Percentiles rank a stretch among this genome's conserved stretches.
Conservation (phyloP, 345 rosid species). For the Syzygium aromaticum region DNA sequence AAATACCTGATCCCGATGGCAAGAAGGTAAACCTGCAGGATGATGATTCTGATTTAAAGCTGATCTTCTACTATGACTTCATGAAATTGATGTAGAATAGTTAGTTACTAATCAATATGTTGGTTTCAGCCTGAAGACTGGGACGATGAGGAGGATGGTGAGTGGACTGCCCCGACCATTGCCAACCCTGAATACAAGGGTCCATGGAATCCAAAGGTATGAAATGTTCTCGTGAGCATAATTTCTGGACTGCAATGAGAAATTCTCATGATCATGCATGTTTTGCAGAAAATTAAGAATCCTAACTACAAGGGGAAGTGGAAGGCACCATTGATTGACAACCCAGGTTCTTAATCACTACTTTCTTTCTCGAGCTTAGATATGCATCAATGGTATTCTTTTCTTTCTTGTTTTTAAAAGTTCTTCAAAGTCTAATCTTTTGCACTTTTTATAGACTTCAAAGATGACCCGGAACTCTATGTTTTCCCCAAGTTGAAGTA, state of each 20-base stretch:
- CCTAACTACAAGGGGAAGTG: slow-evolving; percentile 94
- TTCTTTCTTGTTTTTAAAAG: not conserved
- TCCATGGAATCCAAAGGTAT: slow-evolving; percentile 91
- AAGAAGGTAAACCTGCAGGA: slow-evolving; percentile 57
- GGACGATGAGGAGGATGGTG: slow-evolving; percentile 99
- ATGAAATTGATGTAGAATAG: not conserved
- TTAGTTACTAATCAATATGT: not conserved
- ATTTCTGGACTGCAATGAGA: not conserved
- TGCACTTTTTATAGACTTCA: slow-evolving; percentile 61
- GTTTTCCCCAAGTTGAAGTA: slow-evolving; percentile 88
- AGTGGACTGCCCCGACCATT: slow-evolving; percentile 93
- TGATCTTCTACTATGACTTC: not conserved
- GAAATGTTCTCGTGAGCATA: slow-evolving; percentile 1
- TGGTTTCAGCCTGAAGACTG: slow-evolving; percentile 86
- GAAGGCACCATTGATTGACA: slow-evolving; percentile 95
- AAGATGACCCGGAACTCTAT: slow-evolving; percentile 86
- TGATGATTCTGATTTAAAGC: not conserved
- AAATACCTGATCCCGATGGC: slow-evolving; percentile 64
- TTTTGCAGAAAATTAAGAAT: slow-evolving; percentile 84
- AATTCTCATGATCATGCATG: slow-evolving; percentile 4
- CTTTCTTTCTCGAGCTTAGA: slow-evolving; percentile 3
- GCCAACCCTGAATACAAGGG: slow-evolving; percentile 98
- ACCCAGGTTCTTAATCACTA: slow-evolving; percentile 60
- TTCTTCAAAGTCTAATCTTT: slow-evolving; percentile 6
- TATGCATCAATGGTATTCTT: not conserved